These are phyloP conservation scores for Sanghuangporus baumii DNA, from an alignment of 1,284 basidiomycete genomes.

Conservation along the genomic window DNA sequence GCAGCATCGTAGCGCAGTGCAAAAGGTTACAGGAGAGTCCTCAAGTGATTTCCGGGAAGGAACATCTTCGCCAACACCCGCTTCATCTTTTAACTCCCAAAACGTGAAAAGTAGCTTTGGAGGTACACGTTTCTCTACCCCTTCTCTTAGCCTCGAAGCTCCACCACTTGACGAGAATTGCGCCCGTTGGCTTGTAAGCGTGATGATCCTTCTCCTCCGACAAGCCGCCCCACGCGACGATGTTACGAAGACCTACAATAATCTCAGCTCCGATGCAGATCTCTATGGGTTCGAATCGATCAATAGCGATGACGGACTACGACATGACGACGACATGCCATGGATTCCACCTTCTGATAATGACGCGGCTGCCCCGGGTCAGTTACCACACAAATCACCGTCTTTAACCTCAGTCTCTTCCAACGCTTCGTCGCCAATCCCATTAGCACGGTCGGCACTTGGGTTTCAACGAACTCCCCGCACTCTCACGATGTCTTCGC, in stretches of 20 bases:
- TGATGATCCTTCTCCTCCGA: conserved; percentile 78
- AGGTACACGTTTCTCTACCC: conserved; percentile 23
- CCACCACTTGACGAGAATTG: conserved; percentile 79
- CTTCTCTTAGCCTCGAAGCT: conserved; percentile 51
- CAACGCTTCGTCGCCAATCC: conserved; percentile 31
- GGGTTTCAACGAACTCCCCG: conserved; percentile 65
- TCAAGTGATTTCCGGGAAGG: conserved; percentile 2
- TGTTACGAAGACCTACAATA: conserved; percentile 57
- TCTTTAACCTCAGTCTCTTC: conserved; percentile 45
- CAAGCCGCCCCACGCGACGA: conserved; percentile 59
- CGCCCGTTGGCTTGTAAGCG: conserved; percentile 80
- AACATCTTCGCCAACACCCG: conserved; percentile 1
- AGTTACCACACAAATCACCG: conserved; percentile 30
- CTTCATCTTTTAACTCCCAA: conserved; percentile 9
- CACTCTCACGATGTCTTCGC: conserved; percentile 50
- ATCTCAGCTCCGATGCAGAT: conserved; percentile 57
- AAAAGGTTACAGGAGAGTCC: conserved; percentile 28
- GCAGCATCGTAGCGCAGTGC: conserved; percentile 37
- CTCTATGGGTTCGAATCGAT: conserved; percentile 66
- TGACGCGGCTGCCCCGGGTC: conserved; percentile 18
- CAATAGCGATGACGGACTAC: conserved; percentile 29
- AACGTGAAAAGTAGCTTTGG: conserved; percentile 22
- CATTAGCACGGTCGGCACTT: conserved; percentile 39
- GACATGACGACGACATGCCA: conserved; percentile 16
- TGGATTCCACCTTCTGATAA: conserved; percentile 17